Evolutionary conservation across 2,329 filamentous ascomycete genomes (phyloP).

Genomic region (Polychaeton citri): DNA sequence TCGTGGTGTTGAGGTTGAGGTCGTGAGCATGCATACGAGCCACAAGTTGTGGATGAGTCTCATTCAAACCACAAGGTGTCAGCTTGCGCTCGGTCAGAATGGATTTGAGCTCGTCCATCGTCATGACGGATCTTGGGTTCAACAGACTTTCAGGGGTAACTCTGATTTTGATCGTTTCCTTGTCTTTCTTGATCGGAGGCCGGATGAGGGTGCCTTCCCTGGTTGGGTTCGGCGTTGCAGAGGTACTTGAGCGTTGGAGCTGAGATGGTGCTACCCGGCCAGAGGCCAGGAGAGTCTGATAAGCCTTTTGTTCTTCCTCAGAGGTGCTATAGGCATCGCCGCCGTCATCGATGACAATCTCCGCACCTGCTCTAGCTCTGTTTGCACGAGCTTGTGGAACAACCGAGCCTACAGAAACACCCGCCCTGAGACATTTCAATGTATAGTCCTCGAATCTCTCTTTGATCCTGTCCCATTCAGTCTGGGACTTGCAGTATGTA

Average conservation of each 20-base stretch:
- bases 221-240: background rate
- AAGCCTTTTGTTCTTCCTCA: slow-evolving; percentile 2
- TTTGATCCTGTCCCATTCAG: slow-evolving; percentile 2
- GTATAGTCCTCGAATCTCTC: background rate
- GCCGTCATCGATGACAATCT: slow-evolving; percentile 3
- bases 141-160: slow-evolving; percentile 8
- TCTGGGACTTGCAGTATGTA: slow-evolving; percentile 2
- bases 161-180: background rate
- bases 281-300: background rate
- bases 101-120: slow-evolving; percentile 12
- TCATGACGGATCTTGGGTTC: slow-evolving; percentile 16
- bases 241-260: background rate
- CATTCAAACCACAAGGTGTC: slow-evolving; percentile 5
- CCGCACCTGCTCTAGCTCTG: background rate
- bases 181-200: no score
- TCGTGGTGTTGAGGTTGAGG: slow-evolving; percentile 4
- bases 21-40: slow-evolving; percentile 14
- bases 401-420: background rate
- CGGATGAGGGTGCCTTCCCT: no score
- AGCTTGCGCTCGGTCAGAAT: slow-evolving; percentile 14
- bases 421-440: background rate
- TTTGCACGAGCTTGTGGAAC: background rate
- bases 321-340: slow-evolving; percentile 2
- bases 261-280: background rate
- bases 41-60: slow-evolving; percentile 16